These are phyloP conservation scores for Sarocladium kiliense DNA, from an alignment of 2,329 filamentous ascomycete genomes.

Conservation along the genomic window DNA sequence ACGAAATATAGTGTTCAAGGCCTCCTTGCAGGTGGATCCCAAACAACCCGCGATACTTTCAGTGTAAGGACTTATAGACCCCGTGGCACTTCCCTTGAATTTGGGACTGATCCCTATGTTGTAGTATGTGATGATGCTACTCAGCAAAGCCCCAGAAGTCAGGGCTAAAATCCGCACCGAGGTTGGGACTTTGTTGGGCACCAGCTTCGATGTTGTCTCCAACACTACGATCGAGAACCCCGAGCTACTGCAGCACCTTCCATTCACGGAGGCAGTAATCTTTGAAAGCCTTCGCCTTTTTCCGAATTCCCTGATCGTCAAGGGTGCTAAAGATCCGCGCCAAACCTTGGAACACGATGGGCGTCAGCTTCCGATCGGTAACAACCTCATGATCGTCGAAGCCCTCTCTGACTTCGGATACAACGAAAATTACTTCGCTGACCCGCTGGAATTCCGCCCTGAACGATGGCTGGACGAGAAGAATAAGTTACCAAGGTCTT, in stretches of 20 bases:
- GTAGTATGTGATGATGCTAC: neutral
- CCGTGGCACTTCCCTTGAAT: no score
- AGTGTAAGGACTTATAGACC: no score
- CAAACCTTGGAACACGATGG: neutral
- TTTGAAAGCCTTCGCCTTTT: neutral
- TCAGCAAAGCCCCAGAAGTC: neutral
- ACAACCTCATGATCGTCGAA: neutral
- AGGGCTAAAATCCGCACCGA: neutral
- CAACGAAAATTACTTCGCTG: neutral
- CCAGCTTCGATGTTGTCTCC: neutral
- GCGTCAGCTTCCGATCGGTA: neutral
- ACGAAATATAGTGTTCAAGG: no score
- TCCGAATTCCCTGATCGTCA: neutral
- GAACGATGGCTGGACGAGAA: neutral
- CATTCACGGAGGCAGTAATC: neutral
- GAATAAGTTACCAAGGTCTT: neutral
- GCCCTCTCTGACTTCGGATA: neutral
- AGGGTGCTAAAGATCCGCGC: neutral
- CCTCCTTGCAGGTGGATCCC: no score
- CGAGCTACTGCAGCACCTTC: neutral
- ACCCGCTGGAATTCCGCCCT: neutral
- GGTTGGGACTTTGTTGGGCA: neutral
- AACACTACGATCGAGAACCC: neutral
- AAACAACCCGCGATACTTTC: no score
- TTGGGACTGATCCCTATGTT: neutral